phyloP scores from a whole-genome alignment of 192 early-diverging fungal genomes.

The Dissophora ornata region DNA sequence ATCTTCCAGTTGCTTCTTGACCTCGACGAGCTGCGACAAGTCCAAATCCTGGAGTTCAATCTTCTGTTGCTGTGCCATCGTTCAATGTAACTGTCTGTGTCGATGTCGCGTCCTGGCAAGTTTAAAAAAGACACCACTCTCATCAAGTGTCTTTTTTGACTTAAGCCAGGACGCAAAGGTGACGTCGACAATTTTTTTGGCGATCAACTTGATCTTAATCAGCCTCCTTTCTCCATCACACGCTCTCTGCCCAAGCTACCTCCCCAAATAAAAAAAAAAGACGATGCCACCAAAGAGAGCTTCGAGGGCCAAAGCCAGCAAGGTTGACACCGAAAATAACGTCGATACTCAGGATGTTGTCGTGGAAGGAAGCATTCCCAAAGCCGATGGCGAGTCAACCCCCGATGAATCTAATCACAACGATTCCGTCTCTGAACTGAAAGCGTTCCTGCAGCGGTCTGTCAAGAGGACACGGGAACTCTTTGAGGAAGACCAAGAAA shows the following conservation, averaged over 20 bases:
- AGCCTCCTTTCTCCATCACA: no score
- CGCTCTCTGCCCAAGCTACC: no score
- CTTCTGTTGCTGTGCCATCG: conserved; percentile 40
- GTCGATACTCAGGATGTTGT: conserved; percentile 30
- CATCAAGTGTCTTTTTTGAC: background rate
- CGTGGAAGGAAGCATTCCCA: conserved; percentile 20
- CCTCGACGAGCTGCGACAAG: conserved; percentile 82
- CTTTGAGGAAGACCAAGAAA: conserved; percentile 47
- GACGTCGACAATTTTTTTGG: conserved; percentile 2
- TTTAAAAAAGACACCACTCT: no score
- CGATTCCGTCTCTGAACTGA: conserved; percentile 18
- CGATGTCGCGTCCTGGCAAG: background rate
- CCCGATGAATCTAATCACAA: conserved; percentile 6
- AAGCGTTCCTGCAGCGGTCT: conserved; percentile 20
- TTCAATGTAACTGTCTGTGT: conserved; percentile 2
- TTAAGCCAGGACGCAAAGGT: background rate
- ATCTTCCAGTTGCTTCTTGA: conserved; percentile 88
- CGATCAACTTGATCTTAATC: no score
- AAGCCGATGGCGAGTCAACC: conserved; percentile 16
- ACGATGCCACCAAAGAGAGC: conserved; percentile 53
- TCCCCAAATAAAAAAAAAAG: no score
- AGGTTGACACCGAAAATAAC: background rate
- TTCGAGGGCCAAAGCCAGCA: conserved; percentile 37
- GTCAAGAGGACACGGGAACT: conserved; percentile 42
- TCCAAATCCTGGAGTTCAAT: conserved; percentile 90